A percentile compares a stretch with the other conserved stretches of the same genome.
Evolutionary conservation across 129 eudicot genomes (phyloP).

Genomic region (Chrysanthemum seticuspe): DNA sequence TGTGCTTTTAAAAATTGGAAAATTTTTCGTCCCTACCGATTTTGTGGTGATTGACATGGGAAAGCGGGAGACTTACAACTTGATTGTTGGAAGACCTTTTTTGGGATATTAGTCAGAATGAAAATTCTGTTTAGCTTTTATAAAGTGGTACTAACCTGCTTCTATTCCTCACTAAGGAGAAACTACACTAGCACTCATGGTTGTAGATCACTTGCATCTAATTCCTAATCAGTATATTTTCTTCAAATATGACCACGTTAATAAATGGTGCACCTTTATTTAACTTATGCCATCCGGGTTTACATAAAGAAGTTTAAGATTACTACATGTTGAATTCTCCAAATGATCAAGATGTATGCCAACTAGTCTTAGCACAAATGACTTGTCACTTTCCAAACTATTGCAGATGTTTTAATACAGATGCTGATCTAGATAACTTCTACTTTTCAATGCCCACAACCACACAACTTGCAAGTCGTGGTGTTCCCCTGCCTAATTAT

Average conservation of each 20-base stretch:
- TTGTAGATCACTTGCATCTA: too few species aligned
- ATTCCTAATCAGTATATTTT: too few species aligned
- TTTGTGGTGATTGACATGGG: too few species aligned
- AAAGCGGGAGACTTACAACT: too few species aligned
- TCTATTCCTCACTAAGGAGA: too few species aligned
- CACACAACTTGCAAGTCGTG: conserved; percentile 85
- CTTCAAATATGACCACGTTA: neutral
- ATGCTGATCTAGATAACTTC: neutral
- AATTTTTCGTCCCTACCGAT: too few species aligned
- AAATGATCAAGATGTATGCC: neutral
- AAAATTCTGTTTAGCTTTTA: neutral
- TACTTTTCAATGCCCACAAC: conserved; percentile 6
- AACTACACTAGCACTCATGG: too few species aligned
- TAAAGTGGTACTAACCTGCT: too few species aligned
- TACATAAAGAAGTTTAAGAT: neutral
- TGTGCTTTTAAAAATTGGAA: too few species aligned
- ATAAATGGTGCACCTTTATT: neutral
- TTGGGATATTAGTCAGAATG: neutral
- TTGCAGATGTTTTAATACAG: neutral
- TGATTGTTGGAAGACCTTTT: too few species aligned
- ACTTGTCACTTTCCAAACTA: neutral
- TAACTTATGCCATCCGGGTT: neutral
- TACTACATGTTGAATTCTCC: neutral
- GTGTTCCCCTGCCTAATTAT: conserved; percentile 81
- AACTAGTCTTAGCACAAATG: neutral